phyloP scores from a whole-genome alignment of 1,139 yeast species.

The Taphrina deformans region DNA sequence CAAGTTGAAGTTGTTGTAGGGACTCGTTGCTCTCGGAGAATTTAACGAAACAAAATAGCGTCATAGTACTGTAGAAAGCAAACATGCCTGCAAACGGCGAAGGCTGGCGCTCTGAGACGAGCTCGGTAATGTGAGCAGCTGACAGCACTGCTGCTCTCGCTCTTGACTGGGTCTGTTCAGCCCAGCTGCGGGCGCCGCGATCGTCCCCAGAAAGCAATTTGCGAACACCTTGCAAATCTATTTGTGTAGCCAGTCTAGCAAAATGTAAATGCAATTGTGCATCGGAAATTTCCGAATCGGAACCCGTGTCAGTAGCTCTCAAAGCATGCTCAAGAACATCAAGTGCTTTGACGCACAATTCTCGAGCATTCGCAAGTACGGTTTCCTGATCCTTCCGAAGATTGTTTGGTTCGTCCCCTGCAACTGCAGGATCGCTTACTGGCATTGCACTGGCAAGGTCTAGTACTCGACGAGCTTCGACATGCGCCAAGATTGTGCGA shows the following conservation, averaged over 20 bases:
- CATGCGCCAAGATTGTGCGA: conserved; percentile 21
- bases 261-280: conserved; percentile 9
- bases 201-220: conserved; percentile 18
- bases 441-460: conserved; percentile 26
- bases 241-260: conserved; percentile 9
- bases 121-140: conserved; percentile 15
- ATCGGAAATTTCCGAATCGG: neutral
- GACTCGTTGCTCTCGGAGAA: conserved; percentile 12
- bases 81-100: conserved; percentile 28
- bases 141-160: conserved; percentile 11
- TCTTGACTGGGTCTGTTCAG: neutral
- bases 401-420: conserved; percentile 3
- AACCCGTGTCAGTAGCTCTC: neutral
- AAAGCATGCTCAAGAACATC: conserved; percentile 13
- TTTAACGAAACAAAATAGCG: conserved; percentile 19
- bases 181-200: neutral
- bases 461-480: conserved; percentile 29
- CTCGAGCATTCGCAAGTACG: conserved; percentile 11
- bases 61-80: conserved; percentile 10
- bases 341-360: conserved; percentile 17
- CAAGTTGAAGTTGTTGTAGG: conserved; percentile 17
- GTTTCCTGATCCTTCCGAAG: conserved; percentile 16
- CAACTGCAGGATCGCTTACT: neutral
- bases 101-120: conserved; percentile 14
- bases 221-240: conserved; percentile 16